A percentile compares a stretch with the other conserved stretches of the same genome.
These are phyloP conservation scores for Agrostemma githago DNA, from an alignment of 148 eudicot genomes.

Conservation along the genomic window DNA sequence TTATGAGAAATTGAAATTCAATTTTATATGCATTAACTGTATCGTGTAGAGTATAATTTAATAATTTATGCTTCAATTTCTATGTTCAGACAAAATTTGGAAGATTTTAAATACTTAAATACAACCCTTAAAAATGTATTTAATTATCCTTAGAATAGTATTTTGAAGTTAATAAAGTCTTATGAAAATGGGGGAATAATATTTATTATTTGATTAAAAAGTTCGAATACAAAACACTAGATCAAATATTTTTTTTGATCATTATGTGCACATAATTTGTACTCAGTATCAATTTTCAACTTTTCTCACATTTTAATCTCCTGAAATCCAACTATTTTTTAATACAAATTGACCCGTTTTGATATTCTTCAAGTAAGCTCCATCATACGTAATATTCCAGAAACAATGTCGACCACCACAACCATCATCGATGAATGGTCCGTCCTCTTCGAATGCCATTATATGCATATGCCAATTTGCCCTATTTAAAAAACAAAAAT, in stretches of 20 bases:
- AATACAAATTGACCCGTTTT: neutral
- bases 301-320: too few relatives aligned
- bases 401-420: conserved; percentile 12
- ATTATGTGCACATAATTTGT: neutral
- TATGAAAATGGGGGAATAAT: neutral
- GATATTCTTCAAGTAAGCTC: neutral
- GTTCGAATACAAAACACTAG: neutral
- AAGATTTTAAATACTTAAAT: too few relatives aligned
- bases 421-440: neutral
- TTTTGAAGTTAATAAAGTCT: too few relatives aligned
- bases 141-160: too few relatives aligned
- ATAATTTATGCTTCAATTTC: too few relatives aligned
- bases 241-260: neutral
- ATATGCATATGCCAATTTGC: neutral
- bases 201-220: too few relatives aligned
- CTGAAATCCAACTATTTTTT: neutral
- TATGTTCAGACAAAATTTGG: too few relatives aligned
- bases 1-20: too few relatives aligned
- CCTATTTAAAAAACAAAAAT: neutral
- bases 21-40: too few relatives aligned
- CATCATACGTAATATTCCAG: neutral
- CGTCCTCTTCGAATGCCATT: neutral
- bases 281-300: too few relatives aligned
- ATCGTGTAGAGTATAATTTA: too few relatives aligned
- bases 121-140: too few relatives aligned